Base-by-base conservation (phyloP, 768 basidiomycete genomes). In the Crucibulum laeve region DNA sequence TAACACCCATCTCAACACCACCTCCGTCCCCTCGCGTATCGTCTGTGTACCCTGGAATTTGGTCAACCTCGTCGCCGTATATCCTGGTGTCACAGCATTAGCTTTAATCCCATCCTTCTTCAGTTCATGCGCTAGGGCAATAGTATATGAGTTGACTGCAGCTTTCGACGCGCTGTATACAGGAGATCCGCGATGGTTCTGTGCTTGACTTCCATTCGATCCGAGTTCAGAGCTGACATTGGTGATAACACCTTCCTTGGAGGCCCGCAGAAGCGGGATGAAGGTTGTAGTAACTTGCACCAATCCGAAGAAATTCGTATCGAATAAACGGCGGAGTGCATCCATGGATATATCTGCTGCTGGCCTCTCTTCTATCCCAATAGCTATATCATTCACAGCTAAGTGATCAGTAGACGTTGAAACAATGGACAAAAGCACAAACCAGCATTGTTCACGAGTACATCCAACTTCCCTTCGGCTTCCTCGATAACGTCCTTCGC, bases 151-250 rank as follows among this genome's bases (percentile, higher is more conserved):
- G 36, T 81, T 79, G 0, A 77, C 79, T 5, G 85, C 86, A 0
- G 78, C 83, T 63, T 87, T 87, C 47, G 78, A 82, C 1, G 83
- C 79, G 51, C 85, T 85, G 56, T 86, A 87, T 5, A 71, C 72
- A 21, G 67, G 62, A 17, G 62, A 42, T 51, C 72, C 68, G 11
- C 67, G 46, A 18, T 30, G 11, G 2, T 60, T 51, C 22, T 65
- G 45, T 5, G 71, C 62, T 52, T 68, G 65, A 33, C 44, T 43
- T 1, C 57, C 42, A 53, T 73, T 76, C 17, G 71, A 74, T 1
- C 69, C 67, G 70, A 76, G 70, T 54, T 72, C 70, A 11, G 62
- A 62, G 22, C 57, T 55, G 18, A 76, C 70, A 42, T 71, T 68
- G 43, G 73, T 44, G 42, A 74, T 69, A 14, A 67, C 63, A 5